These are phyloP conservation scores for Ligustrum vulgare DNA, from an alignment of 257 asterid genomes.

Conservation along the genomic window DNA sequence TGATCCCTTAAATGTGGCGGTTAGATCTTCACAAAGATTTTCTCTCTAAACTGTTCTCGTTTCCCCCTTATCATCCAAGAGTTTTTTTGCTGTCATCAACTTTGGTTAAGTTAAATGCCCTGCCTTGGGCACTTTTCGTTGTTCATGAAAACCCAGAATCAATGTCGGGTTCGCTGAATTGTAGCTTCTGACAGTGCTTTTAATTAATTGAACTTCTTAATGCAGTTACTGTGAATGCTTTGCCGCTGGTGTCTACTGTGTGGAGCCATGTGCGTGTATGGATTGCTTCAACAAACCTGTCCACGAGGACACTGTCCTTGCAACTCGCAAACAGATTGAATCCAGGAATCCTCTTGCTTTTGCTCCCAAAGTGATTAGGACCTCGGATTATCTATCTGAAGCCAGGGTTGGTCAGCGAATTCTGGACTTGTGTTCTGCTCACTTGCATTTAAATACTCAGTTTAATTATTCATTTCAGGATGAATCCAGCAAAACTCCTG, in stretches of 20 bases:
- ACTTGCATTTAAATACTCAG: not conserved
- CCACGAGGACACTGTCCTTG: slow-evolving; percentile 91
- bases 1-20: not conserved
- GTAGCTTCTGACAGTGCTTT: not conserved
- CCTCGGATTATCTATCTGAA: slow-evolving; percentile 55
- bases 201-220: slow-evolving; percentile 4
- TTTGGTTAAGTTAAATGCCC: not conserved
- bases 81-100: not conserved
- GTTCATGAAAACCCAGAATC: not conserved
- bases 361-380: slow-evolving; percentile 87
- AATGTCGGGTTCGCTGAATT: not conserved
- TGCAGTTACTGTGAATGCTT: slow-evolving; percentile 97
- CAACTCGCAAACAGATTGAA: slow-evolving; percentile 91
- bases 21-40: not conserved
- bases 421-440: not conserved
- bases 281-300: slow-evolving; percentile 94
- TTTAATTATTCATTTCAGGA: slow-evolving; percentile 44
- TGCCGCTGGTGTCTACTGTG: slow-evolving; percentile 96
- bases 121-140: not conserved
- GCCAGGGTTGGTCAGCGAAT: slow-evolving; percentile 42
- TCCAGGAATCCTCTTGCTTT: slow-evolving; percentile 97
- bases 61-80: not conserved
- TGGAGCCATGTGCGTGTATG: slow-evolving; percentile 89
- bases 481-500: slow-evolving; percentile 84
- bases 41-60: no score